These are phyloP conservation scores for Candida hungchunana DNA, from an alignment of 805 yeast species.

Conservation along the genomic window DNA sequence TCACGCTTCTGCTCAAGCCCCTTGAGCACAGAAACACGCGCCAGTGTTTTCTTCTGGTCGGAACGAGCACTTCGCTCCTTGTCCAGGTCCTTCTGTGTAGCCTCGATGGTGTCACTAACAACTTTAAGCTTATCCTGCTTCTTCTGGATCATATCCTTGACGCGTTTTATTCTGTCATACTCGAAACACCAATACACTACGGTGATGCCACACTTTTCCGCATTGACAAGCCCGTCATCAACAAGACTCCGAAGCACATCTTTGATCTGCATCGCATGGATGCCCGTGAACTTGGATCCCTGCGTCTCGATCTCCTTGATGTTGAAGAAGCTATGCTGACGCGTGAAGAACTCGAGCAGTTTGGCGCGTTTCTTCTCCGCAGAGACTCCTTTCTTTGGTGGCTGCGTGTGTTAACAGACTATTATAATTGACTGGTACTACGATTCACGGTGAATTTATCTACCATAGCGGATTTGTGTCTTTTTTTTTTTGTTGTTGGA, in stretches of 20 bases:
- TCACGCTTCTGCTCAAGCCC: slow-evolving; percentile 12
- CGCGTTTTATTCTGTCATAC: slow-evolving; percentile 27
- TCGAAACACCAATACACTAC: slow-evolving; percentile 50
- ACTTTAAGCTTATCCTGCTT: slow-evolving; percentile 2
- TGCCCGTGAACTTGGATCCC: slow-evolving; percentile 40
- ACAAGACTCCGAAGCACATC: slow-evolving; percentile 42
- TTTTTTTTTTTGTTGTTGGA: too few relatives aligned
- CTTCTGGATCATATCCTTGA: slow-evolving; percentile 11
- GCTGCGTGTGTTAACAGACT: too few relatives aligned
- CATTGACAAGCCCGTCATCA: slow-evolving; percentile 45
- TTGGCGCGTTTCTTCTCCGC: slow-evolving; percentile 37
- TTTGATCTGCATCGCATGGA: slow-evolving; percentile 52
- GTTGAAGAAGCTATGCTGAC: slow-evolving; percentile 38
- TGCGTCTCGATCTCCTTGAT: slow-evolving; percentile 48
- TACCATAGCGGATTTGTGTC: too few relatives aligned
- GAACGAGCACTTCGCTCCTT: slow-evolving; percentile 1
- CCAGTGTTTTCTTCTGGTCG: slow-evolving; percentile 2
- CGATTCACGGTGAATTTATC: too few relatives aligned
- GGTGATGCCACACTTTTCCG: slow-evolving; percentile 52
- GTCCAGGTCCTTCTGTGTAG: slow-evolving; percentile 13
- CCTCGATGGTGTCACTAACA: slow-evolving; percentile 13
- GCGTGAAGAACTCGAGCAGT: slow-evolving; percentile 37
- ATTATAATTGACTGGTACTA: too few relatives aligned
- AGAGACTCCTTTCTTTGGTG: slow-evolving; percentile 29
- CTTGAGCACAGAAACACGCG: slow-evolving; percentile 9